Base-by-base conservation (phyloP, 2,329 filamentous ascomycete genomes). In the Falciphora oryzae region DNA sequence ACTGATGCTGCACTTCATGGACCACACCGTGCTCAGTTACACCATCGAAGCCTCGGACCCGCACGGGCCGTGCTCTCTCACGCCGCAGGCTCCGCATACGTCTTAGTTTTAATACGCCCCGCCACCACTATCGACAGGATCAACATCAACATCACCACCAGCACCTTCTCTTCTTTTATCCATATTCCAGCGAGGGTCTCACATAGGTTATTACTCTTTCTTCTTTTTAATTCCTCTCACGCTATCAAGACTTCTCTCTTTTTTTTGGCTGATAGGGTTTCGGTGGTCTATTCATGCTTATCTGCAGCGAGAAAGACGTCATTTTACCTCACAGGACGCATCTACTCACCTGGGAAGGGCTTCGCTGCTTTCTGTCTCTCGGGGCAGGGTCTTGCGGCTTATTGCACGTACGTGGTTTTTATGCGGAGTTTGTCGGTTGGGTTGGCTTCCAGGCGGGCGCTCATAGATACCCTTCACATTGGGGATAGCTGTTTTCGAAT, bases 1-100 rank as follows among this genome's bases (percentile, higher is more conserved):
- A 65, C 69, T 94, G 65, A 83, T 94, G 73, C 75, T 93, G 74
- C 87, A 91, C 73, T 93, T 89, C 72, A 82, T 83, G 65, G 86
- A 92, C 74, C 86, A 91, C 70, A 83, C 84, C 2, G 82, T 93
- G 32, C 71, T 92, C 68, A 88, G 83, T 65, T 93, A 92, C 76
- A 87, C 91, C 73, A 74, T 92, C 64, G 65, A 69, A 63, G 63
- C 31, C 5, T 57, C 61, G 22, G 31, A 63, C 50, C 61, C 61
- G 31, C 3, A 44, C 14, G 38, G 44, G 8, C 44, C 8, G 44
- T 53, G 44, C 18, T 53, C 44, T 4, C 18, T n/a, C 22, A 53
- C 18, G 22, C 44, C 18, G 44, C 22, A 53, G 8, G 22, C 44
- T 2, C 5, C 44, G 14, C 38, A 22, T 8, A 22, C 5, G 16